phyloP scores from a whole-genome alignment of 192 early-diverging fungal genomes.

The Diversispora epigaea region DNA sequence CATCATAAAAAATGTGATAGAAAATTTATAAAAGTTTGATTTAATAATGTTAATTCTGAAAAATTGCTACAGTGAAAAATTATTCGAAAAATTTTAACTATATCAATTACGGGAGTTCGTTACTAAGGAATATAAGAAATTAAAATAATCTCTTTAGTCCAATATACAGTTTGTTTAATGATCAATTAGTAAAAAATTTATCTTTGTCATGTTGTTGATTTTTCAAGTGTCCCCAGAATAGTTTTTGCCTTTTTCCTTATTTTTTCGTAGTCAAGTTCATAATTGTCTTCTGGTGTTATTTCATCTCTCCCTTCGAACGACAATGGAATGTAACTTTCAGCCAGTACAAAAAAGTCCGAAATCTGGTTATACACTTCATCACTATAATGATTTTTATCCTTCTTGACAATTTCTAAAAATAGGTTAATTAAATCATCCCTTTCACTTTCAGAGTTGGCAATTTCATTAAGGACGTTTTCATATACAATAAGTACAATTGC shows the following conservation, averaged over 20 bases:
- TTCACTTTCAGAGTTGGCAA: too few relatives aligned
- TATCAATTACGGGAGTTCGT: neutral
- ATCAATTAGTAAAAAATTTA: too few relatives aligned
- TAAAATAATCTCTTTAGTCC: neutral
- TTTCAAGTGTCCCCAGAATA: neutral
- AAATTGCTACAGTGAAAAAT: neutral
- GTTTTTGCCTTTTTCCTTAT: constrained; percentile 4
- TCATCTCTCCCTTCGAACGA: constrained; percentile 10
- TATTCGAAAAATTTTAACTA: neutral
- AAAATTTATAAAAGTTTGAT: neutral
- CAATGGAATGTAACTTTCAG: constrained; percentile 13
- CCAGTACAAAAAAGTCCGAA: constrained; percentile 14
- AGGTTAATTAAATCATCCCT: constrained; percentile 16
- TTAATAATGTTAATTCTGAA: neutral
- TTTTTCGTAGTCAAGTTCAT: constrained; percentile 12
- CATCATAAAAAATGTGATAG: too few relatives aligned
- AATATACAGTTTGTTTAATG: neutral
- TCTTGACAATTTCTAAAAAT: neutral
- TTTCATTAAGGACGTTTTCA: too few relatives aligned
- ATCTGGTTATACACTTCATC: neutral
- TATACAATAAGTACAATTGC: too few relatives aligned
- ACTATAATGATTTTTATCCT: neutral
- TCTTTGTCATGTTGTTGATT: neutral
- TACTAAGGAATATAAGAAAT: constrained; percentile 2
- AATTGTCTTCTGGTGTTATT: neutral